A percentile compares a stretch with the other conserved stretches of the same genome.
Evolutionary conservation across 257 asterid genomes (phyloP).

Genomic region (Voacanga thouarsii): DNA sequence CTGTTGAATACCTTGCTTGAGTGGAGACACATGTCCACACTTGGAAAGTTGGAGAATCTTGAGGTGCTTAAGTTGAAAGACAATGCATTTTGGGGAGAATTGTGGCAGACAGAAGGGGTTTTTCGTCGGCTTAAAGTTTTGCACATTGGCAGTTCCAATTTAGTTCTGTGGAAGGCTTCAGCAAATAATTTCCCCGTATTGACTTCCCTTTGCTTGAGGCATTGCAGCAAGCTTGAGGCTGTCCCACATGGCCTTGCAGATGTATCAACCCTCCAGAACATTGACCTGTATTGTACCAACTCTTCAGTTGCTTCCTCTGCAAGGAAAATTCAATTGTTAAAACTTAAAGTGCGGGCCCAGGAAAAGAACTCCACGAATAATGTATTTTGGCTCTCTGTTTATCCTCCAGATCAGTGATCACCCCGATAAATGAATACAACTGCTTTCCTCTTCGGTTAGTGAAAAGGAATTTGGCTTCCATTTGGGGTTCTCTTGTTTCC

Average conservation of each 20-base stretch:
- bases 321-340: slow-evolving; percentile 20
- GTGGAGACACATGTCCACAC: slow-evolving; percentile 33
- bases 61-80: slow-evolving; percentile 29
- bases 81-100: slow-evolving; percentile 27
- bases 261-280: slow-evolving; percentile 21
- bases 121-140: slow-evolving; percentile 26
- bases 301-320: slow-evolving; percentile 29
- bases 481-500: neutral
- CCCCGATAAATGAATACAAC: too few species aligned
- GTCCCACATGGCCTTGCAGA: slow-evolving; percentile 28
- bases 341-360: slow-evolving; percentile 8
- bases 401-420: slow-evolving; percentile 35
- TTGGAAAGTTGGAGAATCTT: slow-evolving; percentile 30
- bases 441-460: neutral
- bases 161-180: slow-evolving; percentile 28
- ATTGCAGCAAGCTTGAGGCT: slow-evolving; percentile 24
- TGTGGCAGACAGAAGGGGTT: slow-evolving; percentile 24
- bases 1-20: slow-evolving; percentile 24
- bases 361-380: slow-evolving; percentile 4
- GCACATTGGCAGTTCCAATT: slow-evolving; percentile 21
- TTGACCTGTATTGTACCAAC: slow-evolving; percentile 21
- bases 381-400: slow-evolving; percentile 41
- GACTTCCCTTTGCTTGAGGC: slow-evolving; percentile 20
- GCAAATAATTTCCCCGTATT: slow-evolving; percentile 25
- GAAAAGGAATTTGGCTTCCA: neutral